Evolutionary conservation across 2,329 filamentous ascomycete genomes (phyloP).

Genomic region (Elsinoe australis): DNA sequence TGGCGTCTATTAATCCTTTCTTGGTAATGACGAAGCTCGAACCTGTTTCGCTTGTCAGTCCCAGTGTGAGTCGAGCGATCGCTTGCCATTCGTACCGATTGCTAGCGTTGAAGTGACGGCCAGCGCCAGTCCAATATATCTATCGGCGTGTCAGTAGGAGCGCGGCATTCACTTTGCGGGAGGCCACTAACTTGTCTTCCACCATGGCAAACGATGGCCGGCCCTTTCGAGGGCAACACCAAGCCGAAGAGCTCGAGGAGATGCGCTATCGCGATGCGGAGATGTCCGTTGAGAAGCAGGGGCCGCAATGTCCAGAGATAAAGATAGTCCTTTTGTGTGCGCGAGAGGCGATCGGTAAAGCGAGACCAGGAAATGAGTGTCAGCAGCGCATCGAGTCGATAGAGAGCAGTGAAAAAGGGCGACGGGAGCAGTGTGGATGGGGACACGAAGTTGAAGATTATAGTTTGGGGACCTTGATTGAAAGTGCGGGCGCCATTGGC

Average conservation of each 20-base stretch:
- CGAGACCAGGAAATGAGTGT: neutral
- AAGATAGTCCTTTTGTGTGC: neutral
- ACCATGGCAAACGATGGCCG: constrained; percentile 12
- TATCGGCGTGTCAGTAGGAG: constrained; percentile 30
- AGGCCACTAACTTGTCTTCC: constrained; percentile 14
- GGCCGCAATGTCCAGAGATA: constrained; percentile 1
- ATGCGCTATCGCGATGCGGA: constrained; percentile 4
- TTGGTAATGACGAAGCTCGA: constrained; percentile 99
- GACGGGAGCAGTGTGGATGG: constrained; percentile 2
- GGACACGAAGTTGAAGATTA: constrained; percentile 9
- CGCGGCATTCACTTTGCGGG: neutral
- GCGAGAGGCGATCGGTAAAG: constrained; percentile 2
- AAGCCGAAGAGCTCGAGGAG: neutral
- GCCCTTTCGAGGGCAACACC: neutral
- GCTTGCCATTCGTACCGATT: constrained; percentile 52
- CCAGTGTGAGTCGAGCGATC: neutral
- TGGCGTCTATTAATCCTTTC: constrained; percentile 89
- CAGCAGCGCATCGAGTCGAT: neutral
- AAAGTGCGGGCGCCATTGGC: constrained; percentile 7
- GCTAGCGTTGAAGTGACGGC: constrained; percentile 68
- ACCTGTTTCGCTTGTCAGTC: constrained; percentile 45
- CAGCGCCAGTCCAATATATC: constrained; percentile 68
- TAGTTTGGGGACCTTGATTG: constrained; percentile 3
- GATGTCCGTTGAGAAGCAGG: constrained; percentile 5
- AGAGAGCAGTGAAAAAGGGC: neutral